These are phyloP conservation scores for Venturia effusa DNA, from an alignment of 2,329 filamentous ascomycete genomes.

Conservation along the genomic window DNA sequence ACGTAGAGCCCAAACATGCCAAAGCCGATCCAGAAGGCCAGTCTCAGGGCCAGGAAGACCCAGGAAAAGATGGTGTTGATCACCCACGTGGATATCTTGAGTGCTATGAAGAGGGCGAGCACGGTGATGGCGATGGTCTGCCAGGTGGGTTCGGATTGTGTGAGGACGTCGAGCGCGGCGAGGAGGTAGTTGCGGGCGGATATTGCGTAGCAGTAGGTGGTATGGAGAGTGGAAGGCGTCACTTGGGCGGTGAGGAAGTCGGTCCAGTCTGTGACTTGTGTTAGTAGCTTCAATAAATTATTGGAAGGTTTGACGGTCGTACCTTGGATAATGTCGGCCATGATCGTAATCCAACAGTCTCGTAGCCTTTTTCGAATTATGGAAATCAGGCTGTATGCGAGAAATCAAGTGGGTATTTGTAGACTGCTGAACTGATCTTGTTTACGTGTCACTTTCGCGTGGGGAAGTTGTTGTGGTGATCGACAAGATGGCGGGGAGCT, in stretches of 20 bases:
- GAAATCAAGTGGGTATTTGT: neutral
- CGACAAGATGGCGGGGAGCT: neutral
- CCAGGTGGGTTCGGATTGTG: conserved; percentile 28
- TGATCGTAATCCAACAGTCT: neutral
- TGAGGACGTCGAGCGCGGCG: conserved; percentile 20
- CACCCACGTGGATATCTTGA: conserved; percentile 57
- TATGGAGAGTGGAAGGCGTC: conserved; percentile 14
- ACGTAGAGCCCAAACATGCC: conserved; percentile 44
- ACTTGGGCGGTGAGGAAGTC: conserved; percentile 8
- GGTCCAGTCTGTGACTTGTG: conserved; percentile 13
- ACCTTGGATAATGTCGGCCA: conserved; percentile 7
- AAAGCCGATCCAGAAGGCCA: conserved; percentile 55
- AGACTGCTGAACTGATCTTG: neutral
- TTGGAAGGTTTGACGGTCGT: neutral
- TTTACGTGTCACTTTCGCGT: neutral
- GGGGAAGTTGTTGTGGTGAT: neutral
- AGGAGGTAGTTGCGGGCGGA: conserved; percentile 18
- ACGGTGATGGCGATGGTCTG: conserved; percentile 46
- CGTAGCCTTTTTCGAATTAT: neutral
- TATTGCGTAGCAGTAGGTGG: conserved; percentile 15
- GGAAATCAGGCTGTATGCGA: neutral
- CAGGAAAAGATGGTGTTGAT: conserved; percentile 67
- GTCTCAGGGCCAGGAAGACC: conserved; percentile 52
- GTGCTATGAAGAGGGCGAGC: conserved; percentile 50
- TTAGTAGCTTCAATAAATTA: neutral